phyloP scores from a whole-genome alignment of 2,329 filamentous ascomycete genomes.

The Chaetomium sp. region DNA sequence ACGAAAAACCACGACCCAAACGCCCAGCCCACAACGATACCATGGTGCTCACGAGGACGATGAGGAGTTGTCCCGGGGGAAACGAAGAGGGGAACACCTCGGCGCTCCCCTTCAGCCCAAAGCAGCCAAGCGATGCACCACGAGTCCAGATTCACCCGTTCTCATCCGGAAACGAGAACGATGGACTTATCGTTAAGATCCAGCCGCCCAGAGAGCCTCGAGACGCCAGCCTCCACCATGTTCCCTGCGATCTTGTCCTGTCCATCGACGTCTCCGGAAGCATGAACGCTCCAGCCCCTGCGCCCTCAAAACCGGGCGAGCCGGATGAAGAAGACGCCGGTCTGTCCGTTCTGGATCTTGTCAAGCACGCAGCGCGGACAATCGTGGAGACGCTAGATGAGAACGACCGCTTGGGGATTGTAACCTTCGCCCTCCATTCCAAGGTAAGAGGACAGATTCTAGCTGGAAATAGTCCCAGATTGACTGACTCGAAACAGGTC shows the following conservation, averaged over 20 bases:
- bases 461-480: background rate
- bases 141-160: conserved; percentile 32
- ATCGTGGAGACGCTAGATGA: conserved; percentile 49
- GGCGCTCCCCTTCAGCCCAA: background rate
- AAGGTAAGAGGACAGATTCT: conserved; percentile 23
- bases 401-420: conserved; percentile 51
- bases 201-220: conserved; percentile 36
- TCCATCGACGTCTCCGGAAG: conserved; percentile 56
- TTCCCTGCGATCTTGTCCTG: conserved; percentile 54
- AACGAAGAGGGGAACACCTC: background rate
- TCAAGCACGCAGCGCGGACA: conserved; percentile 53
- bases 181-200: conserved; percentile 39
- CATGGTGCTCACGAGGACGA: background rate
- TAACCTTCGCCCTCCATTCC: conserved; percentile 43
- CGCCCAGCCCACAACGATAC: no score
- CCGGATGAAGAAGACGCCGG: conserved; percentile 45
- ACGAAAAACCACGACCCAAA: no score
- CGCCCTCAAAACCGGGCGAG: conserved; percentile 34
- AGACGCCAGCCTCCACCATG: conserved; percentile 28
- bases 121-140: background rate
- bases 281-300: conserved; percentile 44
- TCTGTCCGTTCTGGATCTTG: conserved; percentile 50
- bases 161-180: conserved; percentile 26
- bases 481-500: conserved; percentile 21
- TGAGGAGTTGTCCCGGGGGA: background rate